Evolutionary conservation across 1,284 basidiomycete species (phyloP).

Genomic region (Macrocybe sp.): DNA sequence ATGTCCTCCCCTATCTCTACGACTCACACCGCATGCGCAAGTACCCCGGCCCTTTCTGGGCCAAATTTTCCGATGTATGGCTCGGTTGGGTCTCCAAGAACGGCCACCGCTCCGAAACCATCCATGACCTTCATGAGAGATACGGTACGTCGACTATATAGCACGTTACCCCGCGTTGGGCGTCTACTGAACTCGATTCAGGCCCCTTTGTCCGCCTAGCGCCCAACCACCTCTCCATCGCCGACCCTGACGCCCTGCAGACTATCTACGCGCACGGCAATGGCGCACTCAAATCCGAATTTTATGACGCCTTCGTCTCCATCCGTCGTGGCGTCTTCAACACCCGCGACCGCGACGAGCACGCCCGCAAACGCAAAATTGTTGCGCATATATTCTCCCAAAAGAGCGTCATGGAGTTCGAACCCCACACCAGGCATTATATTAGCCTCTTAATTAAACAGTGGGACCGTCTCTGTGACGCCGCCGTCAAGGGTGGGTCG

Average conservation of each 20-base stretch:
- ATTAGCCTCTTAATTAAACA: slow-evolving; percentile 59
- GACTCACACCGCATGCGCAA: slow-evolving; percentile 56
- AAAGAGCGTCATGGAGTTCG: slow-evolving; percentile 79
- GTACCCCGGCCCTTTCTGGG: slow-evolving; percentile 73
- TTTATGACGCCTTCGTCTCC: slow-evolving; percentile 83
- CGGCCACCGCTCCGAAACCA: slow-evolving; percentile 72
- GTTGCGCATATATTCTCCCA: slow-evolving; percentile 86
- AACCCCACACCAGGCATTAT: slow-evolving; percentile 69
- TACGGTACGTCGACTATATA: slow-evolving; percentile 49
- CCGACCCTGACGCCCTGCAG: slow-evolving; percentile 73
- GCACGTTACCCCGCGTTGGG: neutral
- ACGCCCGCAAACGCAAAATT: slow-evolving; percentile 87
- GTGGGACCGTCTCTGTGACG: slow-evolving; percentile 74
- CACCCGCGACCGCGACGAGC: slow-evolving; percentile 79
- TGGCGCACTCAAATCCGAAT: slow-evolving; percentile 71
- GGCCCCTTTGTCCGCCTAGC: slow-evolving; percentile 82
- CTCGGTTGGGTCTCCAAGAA: slow-evolving; percentile 58
- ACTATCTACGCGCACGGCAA: slow-evolving; percentile 78
- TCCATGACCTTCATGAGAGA: slow-evolving; percentile 75
- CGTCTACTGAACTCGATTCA: slow-evolving; percentile 22
- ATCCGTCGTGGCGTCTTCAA: slow-evolving; percentile 80
- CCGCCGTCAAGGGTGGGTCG: slow-evolving; percentile 46
- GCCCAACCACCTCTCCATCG: slow-evolving; percentile 83
- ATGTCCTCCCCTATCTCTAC: slow-evolving; percentile 53
- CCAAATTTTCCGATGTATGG: slow-evolving; percentile 78